Conservation (phyloP, 768 basidiomycete species). For the Panus rudis region DNA sequence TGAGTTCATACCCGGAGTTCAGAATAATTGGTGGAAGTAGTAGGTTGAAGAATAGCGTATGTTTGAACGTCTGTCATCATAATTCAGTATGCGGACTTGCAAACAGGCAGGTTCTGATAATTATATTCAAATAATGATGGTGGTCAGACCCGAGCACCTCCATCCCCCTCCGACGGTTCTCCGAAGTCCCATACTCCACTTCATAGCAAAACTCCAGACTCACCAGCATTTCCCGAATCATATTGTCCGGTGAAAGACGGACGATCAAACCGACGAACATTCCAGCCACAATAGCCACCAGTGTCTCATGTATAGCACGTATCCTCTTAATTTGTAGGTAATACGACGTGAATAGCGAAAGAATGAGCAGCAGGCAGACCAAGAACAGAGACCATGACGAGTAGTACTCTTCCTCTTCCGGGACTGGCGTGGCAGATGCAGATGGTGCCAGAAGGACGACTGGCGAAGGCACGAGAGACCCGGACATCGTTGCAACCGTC, state of each 20-base stretch:
- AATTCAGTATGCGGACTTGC: neutral
- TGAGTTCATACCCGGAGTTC: slow-evolving; percentile 96
- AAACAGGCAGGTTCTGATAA: too few relatives aligned
- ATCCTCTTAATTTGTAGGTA: slow-evolving; percentile 97
- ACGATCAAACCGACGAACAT: slow-evolving; percentile 94
- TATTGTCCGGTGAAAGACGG: slow-evolving; percentile 82
- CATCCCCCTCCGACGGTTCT: too few relatives aligned
- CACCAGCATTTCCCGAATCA: slow-evolving; percentile 97
- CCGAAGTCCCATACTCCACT: too few relatives aligned
- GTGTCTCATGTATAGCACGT: slow-evolving; percentile 90
- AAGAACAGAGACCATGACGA: slow-evolving; percentile 93
- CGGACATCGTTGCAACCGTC: too few relatives aligned
- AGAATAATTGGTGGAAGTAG: slow-evolving; percentile 97
- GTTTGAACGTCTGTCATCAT: slow-evolving; percentile 74
- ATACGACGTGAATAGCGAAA: slow-evolving; percentile 94
- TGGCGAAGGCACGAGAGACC: slow-evolving; percentile 1
- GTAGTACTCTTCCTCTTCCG: slow-evolving; percentile 83
- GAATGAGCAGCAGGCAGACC: slow-evolving; percentile 84
- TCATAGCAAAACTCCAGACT: too few relatives aligned
- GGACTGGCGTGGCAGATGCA: slow-evolving; percentile 15
- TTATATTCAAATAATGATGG: too few relatives aligned
- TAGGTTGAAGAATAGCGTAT: slow-evolving; percentile 96
- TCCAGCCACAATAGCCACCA: slow-evolving; percentile 92
- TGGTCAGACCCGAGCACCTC: too few relatives aligned
- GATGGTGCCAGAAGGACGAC: slow-evolving; percentile 2